A percentile compares a stretch with the other conserved stretches of the same genome.
These are phyloP conservation scores for Umbelopsis sp. DNA, from an alignment of 192 early-diverging fungal species.

Conservation along the genomic window DNA sequence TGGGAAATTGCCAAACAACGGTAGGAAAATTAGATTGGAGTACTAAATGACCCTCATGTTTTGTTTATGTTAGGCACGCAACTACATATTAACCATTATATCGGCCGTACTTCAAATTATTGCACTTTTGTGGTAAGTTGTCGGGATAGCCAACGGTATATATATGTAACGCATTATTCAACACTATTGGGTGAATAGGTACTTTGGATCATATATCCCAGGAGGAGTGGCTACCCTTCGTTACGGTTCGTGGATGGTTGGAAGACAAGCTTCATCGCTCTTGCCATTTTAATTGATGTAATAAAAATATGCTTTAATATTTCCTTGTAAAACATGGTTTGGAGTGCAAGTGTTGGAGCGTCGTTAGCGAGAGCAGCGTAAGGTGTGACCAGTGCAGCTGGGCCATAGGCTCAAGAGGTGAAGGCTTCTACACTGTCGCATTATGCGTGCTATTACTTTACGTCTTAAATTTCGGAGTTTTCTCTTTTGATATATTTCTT, in stretches of 20 bases:
- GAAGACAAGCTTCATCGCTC: slow-evolving; percentile 36
- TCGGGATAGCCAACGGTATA: not conserved
- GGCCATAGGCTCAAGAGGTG: no score
- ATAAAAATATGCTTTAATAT: slow-evolving; percentile 4
- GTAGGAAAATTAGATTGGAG: not conserved
- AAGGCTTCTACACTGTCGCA: no score
- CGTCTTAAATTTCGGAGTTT: no score
- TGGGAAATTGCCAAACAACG: not conserved
- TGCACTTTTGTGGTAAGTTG: slow-evolving; percentile 75
- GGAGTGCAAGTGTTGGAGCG: no score
- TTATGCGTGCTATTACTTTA: no score
- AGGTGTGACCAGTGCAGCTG: no score
- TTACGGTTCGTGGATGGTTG: slow-evolving; percentile 53
- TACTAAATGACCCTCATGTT: not conserved
- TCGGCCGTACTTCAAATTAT: slow-evolving; percentile 78
- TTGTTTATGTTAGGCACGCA: slow-evolving; percentile 44
- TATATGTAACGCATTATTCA: not conserved
- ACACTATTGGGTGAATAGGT: slow-evolving; percentile 8
- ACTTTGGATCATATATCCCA: slow-evolving; percentile 82
- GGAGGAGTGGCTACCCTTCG: slow-evolving; percentile 66
- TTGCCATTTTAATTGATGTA: slow-evolving; percentile 37
- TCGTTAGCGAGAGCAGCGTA: no score
- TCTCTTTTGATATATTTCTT: no score
- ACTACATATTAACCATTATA: slow-evolving; percentile 78
- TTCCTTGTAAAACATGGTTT: not conserved